Evolutionary conservation across 352 stramenopile species (phyloP).

Genomic region (Phytopythium aichiense): DNA sequence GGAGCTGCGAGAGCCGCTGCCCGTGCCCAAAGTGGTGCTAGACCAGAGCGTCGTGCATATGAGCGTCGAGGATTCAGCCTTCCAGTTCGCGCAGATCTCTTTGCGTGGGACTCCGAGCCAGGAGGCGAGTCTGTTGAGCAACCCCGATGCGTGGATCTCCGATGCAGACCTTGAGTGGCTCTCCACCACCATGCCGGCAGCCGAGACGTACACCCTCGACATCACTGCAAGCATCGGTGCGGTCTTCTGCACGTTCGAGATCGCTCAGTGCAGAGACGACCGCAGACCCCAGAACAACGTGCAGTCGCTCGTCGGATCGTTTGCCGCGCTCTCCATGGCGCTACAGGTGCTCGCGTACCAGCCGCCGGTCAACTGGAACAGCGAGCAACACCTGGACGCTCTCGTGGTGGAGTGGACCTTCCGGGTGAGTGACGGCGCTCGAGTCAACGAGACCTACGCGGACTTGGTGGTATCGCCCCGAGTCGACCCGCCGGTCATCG

Average conservation of each 20-base stretch:
- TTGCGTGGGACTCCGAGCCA: constrained; percentile 12
- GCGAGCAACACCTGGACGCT: constrained; percentile 10
- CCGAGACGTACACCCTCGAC: constrained; percentile 12
- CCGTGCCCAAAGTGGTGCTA: constrained; percentile 24
- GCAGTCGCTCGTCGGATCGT: constrained; percentile 9
- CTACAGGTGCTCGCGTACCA: constrained; percentile 23
- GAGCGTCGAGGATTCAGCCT: constrained; percentile 35
- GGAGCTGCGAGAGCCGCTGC: constrained; percentile 18
- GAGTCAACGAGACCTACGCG: constrained; percentile 23
- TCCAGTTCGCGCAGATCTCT: constrained; percentile 35
- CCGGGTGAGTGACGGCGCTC: constrained; percentile 17
- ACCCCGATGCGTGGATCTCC: background rate
- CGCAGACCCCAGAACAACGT: constrained; percentile 12
- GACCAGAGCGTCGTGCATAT: constrained; percentile 22
- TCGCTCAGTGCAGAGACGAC: constrained; percentile 8
- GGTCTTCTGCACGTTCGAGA: constrained; percentile 9
- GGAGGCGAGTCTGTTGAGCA: background rate
- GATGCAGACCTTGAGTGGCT: background rate
- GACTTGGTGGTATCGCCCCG: constrained; percentile 28
- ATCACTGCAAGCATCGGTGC: constrained; percentile 18
- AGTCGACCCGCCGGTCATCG: constrained; percentile 41
- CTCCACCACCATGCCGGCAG: background rate
- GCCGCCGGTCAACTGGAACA: constrained; percentile 53
- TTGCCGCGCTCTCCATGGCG: background rate
- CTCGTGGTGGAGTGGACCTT: constrained; percentile 50